phyloP scores from a whole-genome alignment of 345 rosid genomes.

The rapeseed (Brassica napus) region Da-Ae NC_063452.1:63022001-63022500 shows the following conservation, averaged over 20 bases:
- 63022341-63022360: not conserved
- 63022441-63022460: no score
- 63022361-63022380: no score
- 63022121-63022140: not conserved
- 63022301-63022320: not conserved
- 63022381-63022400: no score
- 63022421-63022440: no score
- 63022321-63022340: conserved; percentile 22
- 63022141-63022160: conserved; percentile 26
- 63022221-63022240: conserved; percentile 17
- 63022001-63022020: not conserved
- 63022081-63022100: conserved; percentile 34
- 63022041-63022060: not conserved
- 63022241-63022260: conserved; percentile 19
- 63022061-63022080: conserved; percentile 22
- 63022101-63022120: not conserved
- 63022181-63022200: conserved; percentile 23
- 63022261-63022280: conserved; percentile 29
- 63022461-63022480: no score
- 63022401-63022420: no score
- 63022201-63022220: conserved; percentile 29
- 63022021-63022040: conserved; percentile 11
- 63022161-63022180: conserved; percentile 29
- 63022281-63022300: not conserved
- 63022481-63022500: no score